Conservation (phyloP, 2,329 filamentous ascomycete genomes). For the Calonectria pteridis region DNA sequence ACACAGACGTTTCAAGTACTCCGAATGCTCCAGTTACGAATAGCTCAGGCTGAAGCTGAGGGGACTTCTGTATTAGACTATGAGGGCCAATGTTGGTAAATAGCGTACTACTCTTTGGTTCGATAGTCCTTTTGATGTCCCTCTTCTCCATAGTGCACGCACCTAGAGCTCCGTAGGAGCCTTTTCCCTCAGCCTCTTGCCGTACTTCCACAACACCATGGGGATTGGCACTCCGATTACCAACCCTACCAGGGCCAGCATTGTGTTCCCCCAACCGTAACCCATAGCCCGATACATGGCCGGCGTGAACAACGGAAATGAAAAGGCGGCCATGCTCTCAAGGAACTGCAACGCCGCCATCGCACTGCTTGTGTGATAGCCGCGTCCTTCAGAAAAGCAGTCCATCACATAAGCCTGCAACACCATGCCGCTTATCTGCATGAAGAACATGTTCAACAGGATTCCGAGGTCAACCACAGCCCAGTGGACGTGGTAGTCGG, state of each 20-base stretch:
- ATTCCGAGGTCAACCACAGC: constrained; percentile 52
- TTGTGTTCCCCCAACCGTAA: constrained; percentile 55
- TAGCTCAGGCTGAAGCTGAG: too few species aligned
- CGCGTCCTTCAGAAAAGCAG: constrained; percentile 52
- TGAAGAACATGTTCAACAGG: constrained; percentile 48
- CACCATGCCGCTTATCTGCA: constrained; percentile 49
- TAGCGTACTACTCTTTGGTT: too few species aligned
- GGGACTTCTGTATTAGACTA: too few species aligned
- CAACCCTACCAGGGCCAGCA: constrained; percentile 55
- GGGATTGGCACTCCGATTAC: constrained; percentile 52
- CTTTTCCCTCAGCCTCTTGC: constrained; percentile 47
- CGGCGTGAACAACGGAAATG: constrained; percentile 64
- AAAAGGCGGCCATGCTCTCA: constrained; percentile 59
- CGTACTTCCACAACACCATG: constrained; percentile 56
- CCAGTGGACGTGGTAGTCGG: constrained; percentile 53
- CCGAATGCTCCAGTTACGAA: too few species aligned
- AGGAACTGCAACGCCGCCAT: constrained; percentile 61
- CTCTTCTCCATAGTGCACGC: too few species aligned
- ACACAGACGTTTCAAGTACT: too few species aligned
- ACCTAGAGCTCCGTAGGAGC: neutral
- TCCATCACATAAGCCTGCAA: constrained; percentile 58
- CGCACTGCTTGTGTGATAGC: constrained; percentile 58
- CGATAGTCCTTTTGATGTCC: too few species aligned
- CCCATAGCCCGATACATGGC: constrained; percentile 51
- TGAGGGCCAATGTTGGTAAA: too few species aligned